Base-by-base conservation (phyloP, 371 early-diverging fungal species). In the Mortierella sp. region DNA sequence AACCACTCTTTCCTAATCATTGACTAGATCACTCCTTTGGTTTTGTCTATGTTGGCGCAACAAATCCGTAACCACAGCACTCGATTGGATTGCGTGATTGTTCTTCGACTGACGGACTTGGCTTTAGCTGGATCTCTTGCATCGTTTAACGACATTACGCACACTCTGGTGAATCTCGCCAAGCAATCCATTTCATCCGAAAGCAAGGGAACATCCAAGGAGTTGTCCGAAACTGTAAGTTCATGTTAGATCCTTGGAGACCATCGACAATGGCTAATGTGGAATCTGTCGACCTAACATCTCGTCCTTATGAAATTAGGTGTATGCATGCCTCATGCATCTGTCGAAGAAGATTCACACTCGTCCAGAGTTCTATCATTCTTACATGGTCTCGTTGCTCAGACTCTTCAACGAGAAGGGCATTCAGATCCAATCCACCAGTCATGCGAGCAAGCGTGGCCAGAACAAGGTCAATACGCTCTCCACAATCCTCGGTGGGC, bases 381-480 rank as follows among this genome's bases (percentile, higher is more conserved):
- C 80, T 0, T 90, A 89, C 58, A 80, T 93, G 58, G 67, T 62
- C 24, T 85, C 80, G 16, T 73, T 89, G 12, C 78, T 94, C 51
- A 80, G 79, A 21, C 71, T 89, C 23, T 90, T 92, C 71, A 83
- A 89, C 14, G 93, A 93, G 12, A 89, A 88, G 53, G 91, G 89
- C 18, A 87, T 89, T n/a, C 85, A 83, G 0, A 82, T 89, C 23
- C 90, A 90, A 58, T 80, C 84, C 24, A 38, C 67, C n/a, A 67
- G 88, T 49, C 71, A 79, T 53, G 79, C 86, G 51, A 74, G 81
- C 60, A 84, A 86, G 48, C 85, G 82, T 41, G 80, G 84, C 52
- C 72, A 84, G 23, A 61, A 68, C 61, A 45, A 79, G 76, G 80
- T 85, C 50, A 70, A 82, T 30, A 78, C 86, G 23, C 69, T 86